Evolutionary conservation across 108 stramenopile species (phyloP).

Genomic region (Pseudonitzschia multistriata): DNA sequence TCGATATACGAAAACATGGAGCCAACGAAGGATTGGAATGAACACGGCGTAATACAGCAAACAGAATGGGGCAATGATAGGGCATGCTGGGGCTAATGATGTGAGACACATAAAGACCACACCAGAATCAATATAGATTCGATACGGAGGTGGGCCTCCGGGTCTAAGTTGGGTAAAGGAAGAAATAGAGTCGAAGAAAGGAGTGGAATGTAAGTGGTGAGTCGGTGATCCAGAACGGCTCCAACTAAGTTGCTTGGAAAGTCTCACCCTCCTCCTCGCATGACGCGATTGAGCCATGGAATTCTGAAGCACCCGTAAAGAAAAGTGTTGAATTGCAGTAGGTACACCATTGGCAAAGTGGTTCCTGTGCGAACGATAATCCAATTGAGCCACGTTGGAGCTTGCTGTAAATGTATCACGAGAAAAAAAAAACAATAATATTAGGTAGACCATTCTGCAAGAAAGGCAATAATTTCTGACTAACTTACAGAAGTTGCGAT

Average conservation of each 20-base stretch:
- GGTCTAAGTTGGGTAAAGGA: slow-evolving; percentile 42
- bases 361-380: slow-evolving; percentile 64
- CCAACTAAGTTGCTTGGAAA: not conserved
- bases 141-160: slow-evolving; percentile 78
- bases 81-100: slow-evolving; percentile 67
- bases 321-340: slow-evolving; percentile 78
- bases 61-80: slow-evolving; percentile 71
- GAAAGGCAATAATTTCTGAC: not conserved
- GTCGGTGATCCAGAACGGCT: not conserved
- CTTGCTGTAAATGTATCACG: slow-evolving; percentile 1
- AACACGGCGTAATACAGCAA: slow-evolving; percentile 64
- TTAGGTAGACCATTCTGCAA: not conserved
- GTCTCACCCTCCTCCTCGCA: slow-evolving; percentile 34
- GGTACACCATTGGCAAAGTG: slow-evolving; percentile 64
- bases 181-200: not conserved
- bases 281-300: slow-evolving; percentile 44
- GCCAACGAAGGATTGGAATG: slow-evolving; percentile 68
- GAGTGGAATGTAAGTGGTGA: not conserved
- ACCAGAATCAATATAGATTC: slow-evolving; percentile 82
- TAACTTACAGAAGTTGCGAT: slow-evolving; percentile 21
- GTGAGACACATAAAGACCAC: slow-evolving; percentile 74
- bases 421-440: not conserved
- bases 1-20: slow-evolving; percentile 77
- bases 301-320: slow-evolving; percentile 37
- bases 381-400: slow-evolving; percentile 82